These are phyloP conservation scores for Mimosa pudica DNA, from an alignment of 306 rosid genomes.

Conservation along the genomic window DNA sequence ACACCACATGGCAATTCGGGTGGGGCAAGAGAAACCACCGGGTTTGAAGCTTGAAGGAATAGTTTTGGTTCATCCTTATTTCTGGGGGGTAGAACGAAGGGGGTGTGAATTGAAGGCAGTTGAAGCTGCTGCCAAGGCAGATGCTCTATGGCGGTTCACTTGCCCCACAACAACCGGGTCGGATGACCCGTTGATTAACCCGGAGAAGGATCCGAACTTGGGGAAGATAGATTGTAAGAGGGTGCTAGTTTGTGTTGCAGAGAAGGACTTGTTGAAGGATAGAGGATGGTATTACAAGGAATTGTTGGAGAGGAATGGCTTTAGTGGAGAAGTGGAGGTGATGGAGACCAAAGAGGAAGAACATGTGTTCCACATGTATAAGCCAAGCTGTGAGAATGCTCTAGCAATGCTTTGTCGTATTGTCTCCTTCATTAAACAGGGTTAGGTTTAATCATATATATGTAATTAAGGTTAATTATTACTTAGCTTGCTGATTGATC, in stretches of 20 bases:
- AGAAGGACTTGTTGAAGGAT: constrained; percentile 53
- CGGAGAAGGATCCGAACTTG: constrained; percentile 57
- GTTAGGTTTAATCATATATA: background rate
- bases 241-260: constrained; percentile 70
- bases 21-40: constrained; percentile 44
- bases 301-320: constrained; percentile 51
- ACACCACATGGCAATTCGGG: constrained; percentile 55
- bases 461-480: background rate
- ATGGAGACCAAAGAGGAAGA: constrained; percentile 51
- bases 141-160: constrained; percentile 53
- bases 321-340: constrained; percentile 52
- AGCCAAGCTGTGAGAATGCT: constrained; percentile 48
- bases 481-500: too few species aligned
- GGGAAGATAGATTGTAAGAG: constrained; percentile 47
- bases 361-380: constrained; percentile 62
- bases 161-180: constrained; percentile 48
- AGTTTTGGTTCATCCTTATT: constrained; percentile 62
- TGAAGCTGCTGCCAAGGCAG: constrained; percentile 5
- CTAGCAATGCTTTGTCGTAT: constrained; percentile 37
- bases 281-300: constrained; percentile 59
- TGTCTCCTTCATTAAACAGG: constrained; percentile 42
- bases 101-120: constrained; percentile 36
- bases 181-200: constrained; percentile 68
- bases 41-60: constrained; percentile 55
- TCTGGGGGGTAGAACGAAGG: constrained; percentile 60